Base-by-base conservation (phyloP, 192 early-diverging fungal genomes). In the Kickxella alabastrina region DNA sequence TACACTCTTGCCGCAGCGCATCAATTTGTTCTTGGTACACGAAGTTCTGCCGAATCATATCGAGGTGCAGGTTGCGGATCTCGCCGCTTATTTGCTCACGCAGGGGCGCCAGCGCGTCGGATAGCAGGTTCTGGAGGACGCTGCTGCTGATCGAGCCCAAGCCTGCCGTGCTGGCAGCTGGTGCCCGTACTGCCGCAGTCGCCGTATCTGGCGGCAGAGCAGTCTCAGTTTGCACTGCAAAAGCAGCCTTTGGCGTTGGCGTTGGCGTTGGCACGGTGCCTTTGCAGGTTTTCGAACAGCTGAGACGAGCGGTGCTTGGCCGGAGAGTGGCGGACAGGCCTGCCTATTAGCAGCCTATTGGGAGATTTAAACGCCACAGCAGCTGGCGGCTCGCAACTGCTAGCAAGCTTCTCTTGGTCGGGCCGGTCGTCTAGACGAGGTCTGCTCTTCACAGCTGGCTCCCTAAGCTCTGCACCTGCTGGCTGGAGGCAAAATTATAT, bases 61-160 rank as follows among this genome's bases (percentile, higher is more conserved):
- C 71, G 9, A 75, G 60, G 34, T 75, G 71, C 41, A 75, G 42
- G 43, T 75, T 75, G 39, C 63, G 65, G 29, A 75, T 68, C 34
- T 75, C 64, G 52, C 57, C 61, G 31, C 71, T 55, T 14, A 75
- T 28, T 28, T 75, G 65, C 27, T 75, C 64, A 23, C 71, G 52
- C 13, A 75, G 43, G 2, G 71, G 71, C 10, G 51, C 43, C n/a
- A 75, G 59, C 2, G 71, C 59, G 45, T 68, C 71, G 3, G 61
- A 34, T 13, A 73, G 24, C 43, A 59, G 31, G 50, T 73, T 73
- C 10, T 73, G 69, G 3, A 73, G 29, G 23, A 73, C 62, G 26
- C 43, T 65, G 54, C 45, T 57, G 40, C 69, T 57, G 17, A 73
- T 32, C 14, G 57, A 43, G 4, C 56, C 56, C 9, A 51, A 49